Percentiles rank a stretch among this genome's conserved stretches.
Evolutionary conservation across 345 rosid genomes (phyloP).

Genomic region (Melaleuca quinquenervia): DNA sequence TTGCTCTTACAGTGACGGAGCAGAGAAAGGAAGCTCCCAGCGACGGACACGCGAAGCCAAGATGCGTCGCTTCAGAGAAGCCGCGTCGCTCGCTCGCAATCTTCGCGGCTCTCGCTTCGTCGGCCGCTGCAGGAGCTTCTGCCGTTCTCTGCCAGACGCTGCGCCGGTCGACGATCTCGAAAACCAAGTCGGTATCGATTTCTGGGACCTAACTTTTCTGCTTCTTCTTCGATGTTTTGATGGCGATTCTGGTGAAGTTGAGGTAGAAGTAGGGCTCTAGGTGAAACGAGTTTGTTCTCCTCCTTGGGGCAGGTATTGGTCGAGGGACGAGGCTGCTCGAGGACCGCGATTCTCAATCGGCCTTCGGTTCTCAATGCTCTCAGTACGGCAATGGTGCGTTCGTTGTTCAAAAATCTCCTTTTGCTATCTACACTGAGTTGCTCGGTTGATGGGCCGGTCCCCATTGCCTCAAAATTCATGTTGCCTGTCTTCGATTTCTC

Average conservation of each 20-base stretch:
- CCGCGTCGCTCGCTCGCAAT: constrained; percentile 15
- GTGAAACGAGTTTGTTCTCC: neutral
- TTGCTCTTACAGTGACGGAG: neutral
- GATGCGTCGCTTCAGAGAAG: constrained; percentile 24
- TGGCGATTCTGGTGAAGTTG: neutral
- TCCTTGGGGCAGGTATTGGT: constrained; percentile 43
- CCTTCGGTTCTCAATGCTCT: constrained; percentile 84
- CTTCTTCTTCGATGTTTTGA: neutral
- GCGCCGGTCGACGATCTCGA: constrained; percentile 34
- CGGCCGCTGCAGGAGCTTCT: constrained; percentile 13
- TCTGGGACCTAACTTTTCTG: neutral
- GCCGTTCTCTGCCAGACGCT: constrained; percentile 29
- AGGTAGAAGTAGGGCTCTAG: neutral
- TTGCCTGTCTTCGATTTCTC: neutral
- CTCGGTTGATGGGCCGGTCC: neutral
- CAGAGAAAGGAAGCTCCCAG: neutral
- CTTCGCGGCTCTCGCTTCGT: constrained; percentile 2
- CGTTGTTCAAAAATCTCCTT: neutral
- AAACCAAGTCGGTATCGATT: constrained; percentile 24
- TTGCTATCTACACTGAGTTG: neutral
- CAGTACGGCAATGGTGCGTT: constrained; percentile 50
- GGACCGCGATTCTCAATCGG: constrained; percentile 74
- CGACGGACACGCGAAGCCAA: neutral
- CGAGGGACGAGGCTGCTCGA: constrained; percentile 58
- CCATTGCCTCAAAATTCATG: neutral